These are phyloP conservation scores for Arabidopsis lyrata DNA, from an alignment of 441 rosid species.

Conservation along the genomic window DNA sequence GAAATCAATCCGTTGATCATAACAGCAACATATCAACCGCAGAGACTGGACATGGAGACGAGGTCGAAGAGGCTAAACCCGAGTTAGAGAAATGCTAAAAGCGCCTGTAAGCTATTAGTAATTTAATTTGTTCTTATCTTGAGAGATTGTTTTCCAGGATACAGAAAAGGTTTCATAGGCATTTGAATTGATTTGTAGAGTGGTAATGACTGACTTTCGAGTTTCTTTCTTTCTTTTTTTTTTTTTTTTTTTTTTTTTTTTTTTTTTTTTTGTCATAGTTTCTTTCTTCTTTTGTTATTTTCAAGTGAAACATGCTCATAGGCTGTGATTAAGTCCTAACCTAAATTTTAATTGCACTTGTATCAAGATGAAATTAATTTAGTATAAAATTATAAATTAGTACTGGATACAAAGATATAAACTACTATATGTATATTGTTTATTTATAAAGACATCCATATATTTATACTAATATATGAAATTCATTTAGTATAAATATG, in stretches of 20 bases:
- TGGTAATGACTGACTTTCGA: constrained; percentile 6
- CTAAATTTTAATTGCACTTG: not conserved
- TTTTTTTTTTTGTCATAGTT: too few species aligned
- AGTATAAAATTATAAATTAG: too few species aligned
- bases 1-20: constrained; percentile 39
- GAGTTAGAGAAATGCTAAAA: constrained; percentile 35
- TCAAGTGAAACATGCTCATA: constrained; percentile 1
- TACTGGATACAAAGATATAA: too few species aligned
- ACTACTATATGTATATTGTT: too few species aligned
- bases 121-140: constrained; percentile 12
- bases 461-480: too few species aligned
- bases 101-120: not conserved
- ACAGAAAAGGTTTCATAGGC: not conserved
- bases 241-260: too few species aligned
- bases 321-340: constrained; percentile 2
- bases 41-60: constrained; percentile 37
- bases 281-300: not conserved
- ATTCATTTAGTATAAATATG: too few species aligned
- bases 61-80: constrained; percentile 12
- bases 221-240: not conserved
- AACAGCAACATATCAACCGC: constrained; percentile 44
- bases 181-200: constrained; percentile 15
- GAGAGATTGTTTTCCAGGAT: constrained; percentile 20
- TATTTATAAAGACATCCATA: too few species aligned
- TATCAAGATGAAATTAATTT: not conserved